Evolutionary conservation across 2,329 filamentous ascomycete species (phyloP), one percentile per base, ranked within the genome.

Genomic region (Aspergillus sergii): DNA sequence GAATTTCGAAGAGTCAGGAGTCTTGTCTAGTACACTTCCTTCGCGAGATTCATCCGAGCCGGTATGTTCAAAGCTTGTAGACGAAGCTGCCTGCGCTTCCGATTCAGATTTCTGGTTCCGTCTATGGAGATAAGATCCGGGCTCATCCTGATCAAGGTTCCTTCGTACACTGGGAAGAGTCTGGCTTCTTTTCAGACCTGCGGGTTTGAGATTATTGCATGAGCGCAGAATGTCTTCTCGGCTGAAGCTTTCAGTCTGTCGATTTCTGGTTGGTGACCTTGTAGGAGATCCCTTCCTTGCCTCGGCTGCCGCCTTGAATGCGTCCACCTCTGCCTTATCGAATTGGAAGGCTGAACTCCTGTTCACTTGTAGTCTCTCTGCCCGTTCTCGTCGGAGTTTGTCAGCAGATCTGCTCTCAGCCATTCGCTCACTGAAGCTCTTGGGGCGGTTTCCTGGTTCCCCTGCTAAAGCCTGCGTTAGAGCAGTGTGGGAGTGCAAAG

Each of bases 401-500:
- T 81, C 79, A n/a, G 71, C 69, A 23, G 75, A 72, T 54, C 81
- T 87, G 43, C 88, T 89, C 57, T 91, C 88, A 1, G 91, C 89
- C 64, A 99, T 86, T 54, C 94, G 85, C 76, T 98, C 93, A 73
- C 91, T 97, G 78, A 98, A 99, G 60, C 88, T 84, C 70, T 88
- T 89, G 23, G 74, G 71, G 53, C 69, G 77, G 63, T 58, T 69
- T 28, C 65, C 58, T 19, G 67, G 73, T 48, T 69, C 75, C 19
- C 64, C 69, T 12, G 69, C 64, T 12, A 72, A 71, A 19, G 69
- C 67, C 57, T 72, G 66, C 10, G 70, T 64, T 26, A 72, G 66
- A 10, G 67, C 51, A 57, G 71, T 69, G 46, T 64, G 66, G 11
- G 68, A 62, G 16, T 71, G 72, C 21, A 75, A 66, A 21, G 67